Evolutionary conservation across 2,329 filamentous ascomycete genomes (phyloP).

Genomic region (Sphaerulina musiva): DNA sequence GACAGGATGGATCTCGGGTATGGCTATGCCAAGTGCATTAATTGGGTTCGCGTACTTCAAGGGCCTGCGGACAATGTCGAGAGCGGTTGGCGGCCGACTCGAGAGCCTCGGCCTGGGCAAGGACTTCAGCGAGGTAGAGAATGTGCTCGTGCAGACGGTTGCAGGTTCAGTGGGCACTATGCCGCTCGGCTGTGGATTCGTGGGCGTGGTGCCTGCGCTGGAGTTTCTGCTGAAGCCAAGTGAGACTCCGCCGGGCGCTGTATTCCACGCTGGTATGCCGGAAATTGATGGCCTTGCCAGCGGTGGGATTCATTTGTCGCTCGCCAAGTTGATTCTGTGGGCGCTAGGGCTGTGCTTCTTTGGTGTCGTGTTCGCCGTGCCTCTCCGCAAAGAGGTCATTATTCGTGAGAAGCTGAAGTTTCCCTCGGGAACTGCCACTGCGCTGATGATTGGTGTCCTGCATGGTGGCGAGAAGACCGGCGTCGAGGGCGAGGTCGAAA

Average conservation of each 20-base stretch:
- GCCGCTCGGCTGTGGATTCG: constrained; percentile 91
- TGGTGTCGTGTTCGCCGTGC: constrained; percentile 92
- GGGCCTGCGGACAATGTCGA: constrained; percentile 62
- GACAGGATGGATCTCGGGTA: constrained; percentile 75
- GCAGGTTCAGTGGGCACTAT: constrained; percentile 94
- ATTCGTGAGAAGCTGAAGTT: constrained; percentile 89
- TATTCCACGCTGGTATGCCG: constrained; percentile 1
- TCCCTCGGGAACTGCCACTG: constrained; percentile 90
- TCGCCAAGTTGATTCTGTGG: constrained; percentile 80
- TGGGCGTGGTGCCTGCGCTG: constrained; percentile 87
- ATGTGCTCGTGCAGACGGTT: constrained; percentile 92
- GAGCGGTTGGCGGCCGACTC: constrained; percentile 40
- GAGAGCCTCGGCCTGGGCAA: constrained; percentile 25
- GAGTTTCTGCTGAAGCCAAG: constrained; percentile 72
- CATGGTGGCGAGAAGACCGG: constrained; percentile 54
- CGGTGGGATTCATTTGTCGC: constrained; percentile 36
- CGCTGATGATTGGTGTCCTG: constrained; percentile 82
- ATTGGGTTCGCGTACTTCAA: constrained; percentile 95
- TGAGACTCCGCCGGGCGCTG: constrained; percentile 47
- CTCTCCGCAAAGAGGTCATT: constrained; percentile 82
- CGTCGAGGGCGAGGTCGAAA: constrained; percentile 37
- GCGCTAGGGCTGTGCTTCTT: constrained; percentile 91
- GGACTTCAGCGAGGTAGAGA: constrained; percentile 90
- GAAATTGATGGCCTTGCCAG: not conserved
- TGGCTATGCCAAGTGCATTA: constrained; percentile 93